Evolutionary conservation across 2,329 filamentous ascomycete species (phyloP).

Genomic region (Fonsecaea erecta): DNA sequence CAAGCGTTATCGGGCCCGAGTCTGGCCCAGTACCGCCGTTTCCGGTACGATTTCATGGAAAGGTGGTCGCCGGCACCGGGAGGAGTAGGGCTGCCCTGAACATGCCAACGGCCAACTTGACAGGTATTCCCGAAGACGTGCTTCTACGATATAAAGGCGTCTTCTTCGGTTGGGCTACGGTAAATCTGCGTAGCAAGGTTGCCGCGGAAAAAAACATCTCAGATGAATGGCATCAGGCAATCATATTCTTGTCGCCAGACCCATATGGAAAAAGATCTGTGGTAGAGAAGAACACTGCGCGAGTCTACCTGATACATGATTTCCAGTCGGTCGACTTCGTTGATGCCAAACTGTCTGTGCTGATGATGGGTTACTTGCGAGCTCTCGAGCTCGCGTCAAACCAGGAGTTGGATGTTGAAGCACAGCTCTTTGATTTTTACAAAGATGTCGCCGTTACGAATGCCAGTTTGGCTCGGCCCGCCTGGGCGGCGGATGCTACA

Average conservation of each 20-base stretch:
- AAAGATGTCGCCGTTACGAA: conserved; percentile 48
- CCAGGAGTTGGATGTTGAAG: conserved; percentile 44
- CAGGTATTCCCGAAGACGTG: conserved; percentile 58
- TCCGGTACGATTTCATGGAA: conserved; percentile 58
- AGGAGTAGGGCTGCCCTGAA: conserved; percentile 49
- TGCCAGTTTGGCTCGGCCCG: conserved; percentile 45
- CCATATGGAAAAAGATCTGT: conserved; percentile 54
- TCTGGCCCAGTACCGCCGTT: conserved; percentile 60
- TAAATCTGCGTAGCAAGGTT: conserved; percentile 44
- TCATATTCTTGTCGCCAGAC: conserved; percentile 62
- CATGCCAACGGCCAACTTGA: conserved; percentile 61
- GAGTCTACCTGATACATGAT: conserved; percentile 60
- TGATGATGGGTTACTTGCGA: conserved; percentile 66
- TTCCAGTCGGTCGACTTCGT: conserved; percentile 53
- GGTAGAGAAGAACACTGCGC: conserved; percentile 57
- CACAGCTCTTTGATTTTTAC: conserved; percentile 43
- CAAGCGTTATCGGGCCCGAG: conserved; percentile 55
- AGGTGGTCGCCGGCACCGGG: conserved; percentile 53
- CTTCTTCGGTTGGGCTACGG: conserved; percentile 67
- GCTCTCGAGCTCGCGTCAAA: conserved; percentile 44
- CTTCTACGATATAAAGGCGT: conserved; percentile 62
- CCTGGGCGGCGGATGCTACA: conserved; percentile 45
- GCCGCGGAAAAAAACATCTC: conserved; percentile 42
- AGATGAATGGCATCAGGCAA: conserved; percentile 61
- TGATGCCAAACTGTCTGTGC: conserved; percentile 55